Conservation (phyloP, 306 rosid genomes). For the Hylodesmum podocarpum region DNA sequence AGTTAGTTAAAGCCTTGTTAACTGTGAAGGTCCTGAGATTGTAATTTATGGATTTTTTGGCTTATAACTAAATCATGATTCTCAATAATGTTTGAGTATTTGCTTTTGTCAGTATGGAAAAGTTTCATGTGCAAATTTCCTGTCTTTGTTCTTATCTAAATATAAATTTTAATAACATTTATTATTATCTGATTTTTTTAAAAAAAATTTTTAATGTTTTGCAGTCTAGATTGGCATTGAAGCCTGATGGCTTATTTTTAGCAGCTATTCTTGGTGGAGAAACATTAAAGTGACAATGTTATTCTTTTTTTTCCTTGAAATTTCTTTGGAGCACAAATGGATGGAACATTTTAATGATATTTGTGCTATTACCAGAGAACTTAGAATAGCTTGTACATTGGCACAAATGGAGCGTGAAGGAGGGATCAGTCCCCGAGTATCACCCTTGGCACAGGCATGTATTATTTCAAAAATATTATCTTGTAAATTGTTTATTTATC, state of each 20-base stretch:
- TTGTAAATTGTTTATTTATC: not conserved
- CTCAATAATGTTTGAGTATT: slow-evolving; percentile 3
- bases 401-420: slow-evolving; percentile 99
- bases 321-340: slow-evolving; percentile 19
- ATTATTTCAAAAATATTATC: slow-evolving; percentile 9
- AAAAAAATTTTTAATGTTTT: slow-evolving; percentile 33
- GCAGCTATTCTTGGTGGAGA: slow-evolving; percentile 96
- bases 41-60: not conserved
- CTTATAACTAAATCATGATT: not conserved
- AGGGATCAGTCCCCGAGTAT: slow-evolving; percentile 90
- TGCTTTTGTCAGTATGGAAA: not conserved
- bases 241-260: slow-evolving; percentile 94
- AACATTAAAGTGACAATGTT: slow-evolving; percentile 62
- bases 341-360: slow-evolving; percentile 25
- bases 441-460: slow-evolving; percentile 92
- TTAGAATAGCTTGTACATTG: slow-evolving; percentile 93
- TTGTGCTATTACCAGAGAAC: slow-evolving; percentile 63
- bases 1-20: not conserved
- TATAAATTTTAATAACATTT: not conserved
- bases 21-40: not conserved
- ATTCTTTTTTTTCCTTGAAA: slow-evolving; percentile 13
- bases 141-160: not conserved
- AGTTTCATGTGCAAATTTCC: not conserved
- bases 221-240: slow-evolving; percentile 91
- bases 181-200: slow-evolving; percentile 29